Evolutionary conservation across 106 monocot genomes (phyloP), one percentile per base, ranked within the genome.

Genomic region (Dendrobium nobile): DNA sequence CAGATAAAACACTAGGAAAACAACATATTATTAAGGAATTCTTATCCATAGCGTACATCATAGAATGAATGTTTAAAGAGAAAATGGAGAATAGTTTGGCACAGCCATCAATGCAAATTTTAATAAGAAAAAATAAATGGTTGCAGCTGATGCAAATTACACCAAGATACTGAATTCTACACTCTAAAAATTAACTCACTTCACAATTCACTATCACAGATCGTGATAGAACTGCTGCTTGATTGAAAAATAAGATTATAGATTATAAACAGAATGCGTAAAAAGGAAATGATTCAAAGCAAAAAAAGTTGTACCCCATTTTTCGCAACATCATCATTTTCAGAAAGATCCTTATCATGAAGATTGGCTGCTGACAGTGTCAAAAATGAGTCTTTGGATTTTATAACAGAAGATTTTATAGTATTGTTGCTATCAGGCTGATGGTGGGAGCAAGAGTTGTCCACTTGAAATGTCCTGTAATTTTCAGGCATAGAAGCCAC

Each of bases 261-360:
- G 41, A 42, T 16, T 18, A 20, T 15, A 74, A 74, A 42, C 15
- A 44, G 22, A 74, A 43, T 37, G 33, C 74, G 6, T 20, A 74
- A 74, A 44, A 7, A 78, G 8, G 80, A n/a, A 65, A 33, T n/a
- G 41, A 22, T 33, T 45, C 10, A 41, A 18, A 45, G 3, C 3
- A 73, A 83, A 78, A 81, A 55, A 31, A 28, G 22, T 41, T 20
- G 11, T 75, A 82, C 79, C 67, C 20, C 4, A 84, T 58, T 42
- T 79, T 22, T 80, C 55, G 31, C 77, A 54, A 73, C 10, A 74
- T 28, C n/a, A 67, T 73, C 77, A 47, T 31, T 78, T 74, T 43
- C 40, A 79, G 26, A 31, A 73, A 75, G 54, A 75, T 61, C 55
- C 48, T 51, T 37, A 81, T 79, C 89, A 43, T 77, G 77, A 5